Base-by-base conservation (phyloP, 2,329 filamentous ascomycete genomes). In the Colletotrichum tamarilloi region DNA sequence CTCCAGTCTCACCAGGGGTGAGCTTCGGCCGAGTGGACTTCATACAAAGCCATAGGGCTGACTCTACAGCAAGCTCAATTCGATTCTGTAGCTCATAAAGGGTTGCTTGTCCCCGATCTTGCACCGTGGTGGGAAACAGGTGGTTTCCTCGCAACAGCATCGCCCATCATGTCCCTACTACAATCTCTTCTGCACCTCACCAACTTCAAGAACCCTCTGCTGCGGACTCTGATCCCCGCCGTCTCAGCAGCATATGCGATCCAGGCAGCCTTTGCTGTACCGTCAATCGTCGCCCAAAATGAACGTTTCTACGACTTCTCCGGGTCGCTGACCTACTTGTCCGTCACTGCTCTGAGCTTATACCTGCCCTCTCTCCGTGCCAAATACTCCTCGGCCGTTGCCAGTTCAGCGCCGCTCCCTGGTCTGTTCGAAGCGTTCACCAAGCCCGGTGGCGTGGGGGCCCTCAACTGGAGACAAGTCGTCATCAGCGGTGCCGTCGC, bases 301-400 rank as follows among this genome's bases (percentile, higher is more conserved):
- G 92, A 94, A 78, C 87, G 89, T 49, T 92, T 92, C 84, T 94
- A 92, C 79, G 92, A 94, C 79, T 80, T 92, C 60, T 92, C 90
- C 2, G 92, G 92, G 60, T 91, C 90, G 16, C 78, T 92, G 38
- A 93, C 92, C 2, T 92, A 92, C 78, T 85, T 93, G 49, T 89
- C 90, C 67, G 91, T 91, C 79, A 90, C 90, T 16, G 88, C 89
- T 0, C 80, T 93, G 32, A 90, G 88, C 72, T 83, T 93, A 19
- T 90, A 89, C 75, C 84, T 93, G 19, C 91, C 91, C 0, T 86
- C 87, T 4, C 82, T 92, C 68, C 85, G 90, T 55, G 88, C 88
- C 16, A 84, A 86, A 57, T 84, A 85, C 64, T 86, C 87, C 1
- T 77, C 82, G 0, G 77, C 85, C 1, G 72, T 74, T n/a, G 74